These are phyloP conservation scores for Tremella yokohamensis DNA, from an alignment of 768 basidiomycete species.

Conservation along the genomic window DNA sequence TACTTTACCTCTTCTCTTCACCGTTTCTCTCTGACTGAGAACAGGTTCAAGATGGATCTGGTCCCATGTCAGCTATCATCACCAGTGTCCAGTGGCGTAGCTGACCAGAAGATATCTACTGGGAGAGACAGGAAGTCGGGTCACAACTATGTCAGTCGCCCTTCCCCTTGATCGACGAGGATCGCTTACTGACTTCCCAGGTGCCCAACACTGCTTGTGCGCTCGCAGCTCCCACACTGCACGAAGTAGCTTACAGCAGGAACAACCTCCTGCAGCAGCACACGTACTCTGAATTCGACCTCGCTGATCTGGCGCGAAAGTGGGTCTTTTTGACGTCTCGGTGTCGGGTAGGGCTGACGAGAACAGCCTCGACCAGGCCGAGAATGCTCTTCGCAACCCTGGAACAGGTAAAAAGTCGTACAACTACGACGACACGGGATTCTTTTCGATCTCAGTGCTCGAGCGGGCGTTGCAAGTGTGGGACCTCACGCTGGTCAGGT, in stretches of 20 bases:
- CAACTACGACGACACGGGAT: slow-evolving; percentile 94
- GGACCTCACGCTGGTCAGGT: slow-evolving; percentile 74
- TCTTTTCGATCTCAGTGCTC: slow-evolving; percentile 86
- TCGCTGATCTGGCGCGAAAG: slow-evolving; percentile 49
- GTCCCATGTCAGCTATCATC: no score
- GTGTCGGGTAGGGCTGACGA: slow-evolving; percentile 6
- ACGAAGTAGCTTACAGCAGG: slow-evolving; percentile 8
- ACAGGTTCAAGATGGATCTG: no score
- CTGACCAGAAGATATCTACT: slow-evolving; percentile 37
- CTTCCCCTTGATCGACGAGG: background rate
- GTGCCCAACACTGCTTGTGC: slow-evolving; percentile 47
- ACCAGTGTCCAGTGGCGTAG: no score
- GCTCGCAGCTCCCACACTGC: slow-evolving; percentile 1
- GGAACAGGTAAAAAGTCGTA: slow-evolving; percentile 56
- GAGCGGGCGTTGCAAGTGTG: slow-evolving; percentile 68
- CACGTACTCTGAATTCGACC: slow-evolving; percentile 46
- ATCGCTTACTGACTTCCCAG: slow-evolving; percentile 6
- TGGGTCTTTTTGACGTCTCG: slow-evolving; percentile 16
- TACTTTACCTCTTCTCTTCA: no score
- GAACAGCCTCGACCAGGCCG: slow-evolving; percentile 41
- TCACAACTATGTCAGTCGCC: slow-evolving; percentile 40
- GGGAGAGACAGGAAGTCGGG: slow-evolving; percentile 40
- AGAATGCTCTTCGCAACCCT: slow-evolving; percentile 50
- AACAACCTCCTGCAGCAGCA: slow-evolving; percentile 48
- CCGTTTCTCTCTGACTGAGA: no score